Base-by-base conservation (phyloP, 2,329 filamentous ascomycete genomes). In the Clarireedia sp. region DNA sequence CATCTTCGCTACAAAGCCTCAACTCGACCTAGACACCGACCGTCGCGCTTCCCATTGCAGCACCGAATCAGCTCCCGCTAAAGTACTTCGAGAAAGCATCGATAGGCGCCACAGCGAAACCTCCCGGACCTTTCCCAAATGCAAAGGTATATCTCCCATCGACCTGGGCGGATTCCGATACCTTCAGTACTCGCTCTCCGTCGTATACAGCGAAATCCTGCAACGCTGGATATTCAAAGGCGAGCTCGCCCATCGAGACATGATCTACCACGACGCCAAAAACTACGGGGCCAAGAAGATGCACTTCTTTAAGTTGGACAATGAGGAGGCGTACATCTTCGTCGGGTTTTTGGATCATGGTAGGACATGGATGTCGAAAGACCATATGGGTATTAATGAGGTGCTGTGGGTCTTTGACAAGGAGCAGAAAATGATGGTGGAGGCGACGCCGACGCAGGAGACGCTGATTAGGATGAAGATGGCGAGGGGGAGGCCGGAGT, bases 161-260 rank as follows among this genome's bases (percentile, higher is more conserved):
- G 52, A 55, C 47, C 17, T 55, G n/a, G 36, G 45, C n/a, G 56
- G 52, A 6, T 63, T 60, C 49, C 55, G 50, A 19, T 54, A 51
- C 24, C 57, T 62, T 26, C 16, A n/a, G 7, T 51, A 54, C n/a
- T 50, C 57, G 2, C 41, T 59, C 4, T 17, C 46, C 19, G 54
- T 64, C 9, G 46, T 56, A 55, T 55, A 54, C 50, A 53, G 48
- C 47, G 29, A 43, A 1, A 57, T 64, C 33, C 47, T 60, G 10
- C 9, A 48, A 21, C 57, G 59, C 49, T 61, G 29, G 17, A 44
- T 55, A 43, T 60, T 65, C 43, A 51, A 29, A 10, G 48, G 45
- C 1, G 62, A 64, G 37, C 33, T 64, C 23, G 19, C 56, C 14
- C 23, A 38, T 5, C 50, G 62, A 37, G 51, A 36, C 17, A 10